Percentiles rank a stretch among this genome's conserved stretches.
Conservation (phyloP, 2,329 filamentous ascomycete species). For the Incumbomyces delicatus region DNA sequence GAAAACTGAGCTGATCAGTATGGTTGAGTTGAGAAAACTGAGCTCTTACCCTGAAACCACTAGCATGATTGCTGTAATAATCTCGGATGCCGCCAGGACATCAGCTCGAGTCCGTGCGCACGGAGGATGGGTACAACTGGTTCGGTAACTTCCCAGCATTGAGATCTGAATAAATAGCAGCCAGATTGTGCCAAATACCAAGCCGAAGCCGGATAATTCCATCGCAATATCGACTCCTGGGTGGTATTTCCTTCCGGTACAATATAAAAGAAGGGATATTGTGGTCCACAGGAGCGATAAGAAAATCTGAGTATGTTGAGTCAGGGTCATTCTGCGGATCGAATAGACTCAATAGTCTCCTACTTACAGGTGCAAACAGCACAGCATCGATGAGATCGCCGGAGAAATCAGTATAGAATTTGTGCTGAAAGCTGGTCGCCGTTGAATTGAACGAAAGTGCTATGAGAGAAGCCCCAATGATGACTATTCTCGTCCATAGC, state of each 20-base stretch:
- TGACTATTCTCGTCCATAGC: not conserved
- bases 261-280: not conserved
- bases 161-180: not conserved
- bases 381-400: not conserved
- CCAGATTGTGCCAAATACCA: slow-evolving; percentile 1
- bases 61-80: not conserved
- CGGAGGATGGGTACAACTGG: not conserved
- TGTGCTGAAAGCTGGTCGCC: not conserved
- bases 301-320: not conserved
- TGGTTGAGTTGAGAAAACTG: not conserved
- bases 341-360: not conserved
- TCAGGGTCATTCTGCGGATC: not conserved
- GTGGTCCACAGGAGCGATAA: not conserved
- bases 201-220: not conserved
- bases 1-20: not conserved
- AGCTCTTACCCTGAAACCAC: not conserved
- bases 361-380: not conserved
- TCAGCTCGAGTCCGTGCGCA: not conserved
- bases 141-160: not conserved
- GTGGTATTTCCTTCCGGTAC: not conserved
- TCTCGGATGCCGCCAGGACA: not conserved
- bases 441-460: not conserved
- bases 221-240: slow-evolving; percentile 3
- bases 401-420: not conserved
- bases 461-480: not conserved